These are phyloP conservation scores for Apiospora phragmitis DNA, from an alignment of 2,329 filamentous ascomycete species.

Conservation along the genomic window DNA sequence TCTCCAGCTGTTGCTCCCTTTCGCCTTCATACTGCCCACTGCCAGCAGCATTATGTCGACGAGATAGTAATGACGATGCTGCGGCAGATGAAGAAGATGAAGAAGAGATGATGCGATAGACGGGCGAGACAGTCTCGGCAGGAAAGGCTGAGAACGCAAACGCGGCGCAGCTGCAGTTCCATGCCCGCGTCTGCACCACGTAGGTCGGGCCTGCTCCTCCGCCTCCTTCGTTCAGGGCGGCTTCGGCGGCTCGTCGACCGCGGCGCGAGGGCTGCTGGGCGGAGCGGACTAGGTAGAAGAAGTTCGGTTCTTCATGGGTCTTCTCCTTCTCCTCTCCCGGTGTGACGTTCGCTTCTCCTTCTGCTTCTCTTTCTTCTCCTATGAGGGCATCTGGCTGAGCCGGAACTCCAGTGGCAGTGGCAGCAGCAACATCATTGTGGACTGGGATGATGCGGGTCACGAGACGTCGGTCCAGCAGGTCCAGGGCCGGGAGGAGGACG, in stretches of 20 bases:
- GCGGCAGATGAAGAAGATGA: background rate
- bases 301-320: constrained; percentile 9
- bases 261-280: constrained; percentile 39
- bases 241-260: constrained; percentile 21
- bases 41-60: background rate
- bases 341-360: accelerated
- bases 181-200: constrained; percentile 70
- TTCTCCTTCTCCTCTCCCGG: background rate
- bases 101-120: background rate
- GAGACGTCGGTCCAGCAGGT: constrained; percentile 78
- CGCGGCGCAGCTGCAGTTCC: constrained; percentile 88
- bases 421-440: background rate
- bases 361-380: background rate
- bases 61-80: background rate
- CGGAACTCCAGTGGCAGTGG: background rate
- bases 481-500: constrained; percentile 79
- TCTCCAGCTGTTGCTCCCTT: constrained; percentile 1
- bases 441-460: constrained; percentile 56
- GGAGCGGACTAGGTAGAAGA: constrained; percentile 66
- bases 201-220: constrained; percentile 47
- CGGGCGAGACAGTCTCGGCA: constrained; percentile 22
- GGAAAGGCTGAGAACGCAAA: constrained; percentile 76
- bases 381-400: background rate
- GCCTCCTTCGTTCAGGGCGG: constrained; percentile 1
- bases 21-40: constrained; percentile 13